Conservation (phyloP, 2,329 filamentous ascomycete species). For the Acarospora socialis region DNA sequence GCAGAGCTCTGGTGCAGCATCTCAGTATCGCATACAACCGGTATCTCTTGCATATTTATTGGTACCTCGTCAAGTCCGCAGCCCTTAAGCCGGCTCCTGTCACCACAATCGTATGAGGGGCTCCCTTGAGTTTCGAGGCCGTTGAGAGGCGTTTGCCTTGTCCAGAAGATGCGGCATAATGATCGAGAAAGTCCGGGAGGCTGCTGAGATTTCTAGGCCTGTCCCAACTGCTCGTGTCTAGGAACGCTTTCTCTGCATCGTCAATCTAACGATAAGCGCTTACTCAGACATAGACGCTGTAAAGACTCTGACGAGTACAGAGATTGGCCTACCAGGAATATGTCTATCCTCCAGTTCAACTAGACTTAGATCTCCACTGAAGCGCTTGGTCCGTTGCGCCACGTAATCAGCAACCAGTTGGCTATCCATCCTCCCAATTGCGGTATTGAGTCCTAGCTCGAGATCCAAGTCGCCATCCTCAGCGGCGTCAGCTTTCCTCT, state of each 20-base stretch:
- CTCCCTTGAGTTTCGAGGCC: slow-evolving; percentile 53
- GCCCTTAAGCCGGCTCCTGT: slow-evolving; percentile 71
- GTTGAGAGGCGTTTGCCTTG: slow-evolving; percentile 46
- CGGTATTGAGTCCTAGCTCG: slow-evolving; percentile 62
- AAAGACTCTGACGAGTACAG: background rate
- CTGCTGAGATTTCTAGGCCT: slow-evolving; percentile 54
- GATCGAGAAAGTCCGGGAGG: slow-evolving; percentile 65
- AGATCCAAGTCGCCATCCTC: slow-evolving; percentile 45
- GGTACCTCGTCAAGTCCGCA: slow-evolving; percentile 68
- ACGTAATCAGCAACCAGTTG: slow-evolving; percentile 74
- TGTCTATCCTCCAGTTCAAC: slow-evolving; percentile 75
- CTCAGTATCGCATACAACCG: slow-evolving; percentile 2
- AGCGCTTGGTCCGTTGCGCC: slow-evolving; percentile 61
- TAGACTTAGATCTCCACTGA: slow-evolving; percentile 64
- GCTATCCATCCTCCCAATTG: slow-evolving; percentile 70
- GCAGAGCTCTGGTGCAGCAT: slow-evolving; percentile 42
- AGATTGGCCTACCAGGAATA: slow-evolving; percentile 48
- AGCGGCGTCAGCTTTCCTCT: slow-evolving; percentile 17
- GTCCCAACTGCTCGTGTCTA: slow-evolving; percentile 64
- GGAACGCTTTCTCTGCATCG: slow-evolving; percentile 52
- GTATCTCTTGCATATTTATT: slow-evolving; percentile 13
- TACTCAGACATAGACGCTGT: background rate
- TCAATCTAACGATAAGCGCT: too few relatives aligned
- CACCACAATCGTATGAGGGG: slow-evolving; percentile 80
- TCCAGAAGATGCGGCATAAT: slow-evolving; percentile 29